phyloP scores from a whole-genome alignment of 306 rosid species.

The Abrus pulchellus region DNA sequence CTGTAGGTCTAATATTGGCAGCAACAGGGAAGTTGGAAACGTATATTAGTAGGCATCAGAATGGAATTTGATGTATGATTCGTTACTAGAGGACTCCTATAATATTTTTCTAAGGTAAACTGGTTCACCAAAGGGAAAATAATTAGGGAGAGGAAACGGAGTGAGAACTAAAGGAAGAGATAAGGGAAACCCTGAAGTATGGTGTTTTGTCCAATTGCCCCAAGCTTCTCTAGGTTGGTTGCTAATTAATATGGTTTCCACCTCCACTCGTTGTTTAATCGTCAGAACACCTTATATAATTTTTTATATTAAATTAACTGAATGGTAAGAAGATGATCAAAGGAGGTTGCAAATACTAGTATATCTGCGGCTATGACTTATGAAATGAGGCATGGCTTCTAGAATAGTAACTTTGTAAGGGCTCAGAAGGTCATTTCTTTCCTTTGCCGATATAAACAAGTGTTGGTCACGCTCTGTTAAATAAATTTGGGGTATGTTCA shows the following conservation, averaged over 20 bases:
- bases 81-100: conserved; percentile 12
- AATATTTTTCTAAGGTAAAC: conserved; percentile 45
- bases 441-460: conserved; percentile 1
- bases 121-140: conserved; percentile 30
- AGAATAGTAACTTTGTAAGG: conserved; percentile 21
- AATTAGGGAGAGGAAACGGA: conserved; percentile 31
- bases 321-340: conserved; percentile 15
- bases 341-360: conserved; percentile 42
- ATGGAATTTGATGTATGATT: conserved; percentile 61
- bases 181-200: conserved; percentile 24
- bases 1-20: conserved; percentile 88
- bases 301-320: conserved; percentile 14
- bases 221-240: conserved; percentile 33
- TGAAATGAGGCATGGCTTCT: conserved; percentile 21
- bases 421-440: conserved; percentile 2
- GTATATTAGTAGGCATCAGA: conserved; percentile 59
- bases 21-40: conserved; percentile 83
- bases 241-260: conserved; percentile 32
- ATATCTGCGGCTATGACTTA: background rate
- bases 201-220: conserved; percentile 21
- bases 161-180: conserved; percentile 41
- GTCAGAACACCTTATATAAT: background rate
- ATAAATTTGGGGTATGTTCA: conserved; percentile 28
- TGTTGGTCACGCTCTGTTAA: conserved; percentile 24
- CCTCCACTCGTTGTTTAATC: conserved; percentile 29